A percentile compares a stretch with the other conserved stretches of the same genome.
phyloP scores from a whole-genome alignment of 768 basidiomycete species.

The Grammothele lineata region DNA sequence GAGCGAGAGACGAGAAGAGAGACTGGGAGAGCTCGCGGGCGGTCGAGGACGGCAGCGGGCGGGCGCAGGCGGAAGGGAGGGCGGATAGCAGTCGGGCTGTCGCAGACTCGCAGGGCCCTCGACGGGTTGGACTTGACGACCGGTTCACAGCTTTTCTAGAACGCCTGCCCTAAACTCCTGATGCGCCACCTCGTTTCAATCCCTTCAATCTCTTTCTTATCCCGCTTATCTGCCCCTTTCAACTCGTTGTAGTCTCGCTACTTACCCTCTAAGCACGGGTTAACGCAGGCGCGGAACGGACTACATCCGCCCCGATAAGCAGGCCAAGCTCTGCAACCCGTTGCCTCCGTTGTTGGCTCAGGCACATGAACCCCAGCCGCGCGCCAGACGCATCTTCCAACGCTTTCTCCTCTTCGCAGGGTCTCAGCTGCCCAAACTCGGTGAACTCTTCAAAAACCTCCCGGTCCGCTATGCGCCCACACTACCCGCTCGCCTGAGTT shows the following conservation, averaged over 20 bases:
- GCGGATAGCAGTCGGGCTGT: slow-evolving; percentile 21
- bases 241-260: no score
- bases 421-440: no score
- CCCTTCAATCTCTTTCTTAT: neutral
- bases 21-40: slow-evolving; percentile 17
- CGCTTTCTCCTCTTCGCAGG: no score
- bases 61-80: slow-evolving; percentile 14
- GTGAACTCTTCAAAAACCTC: neutral
- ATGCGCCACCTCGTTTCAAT: slow-evolving; percentile 6
- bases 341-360: no score
- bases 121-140: slow-evolving; percentile 16
- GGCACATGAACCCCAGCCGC: no score
- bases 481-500: no score
- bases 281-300: no score
- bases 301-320: no score
- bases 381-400: no score
- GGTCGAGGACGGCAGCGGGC: slow-evolving; percentile 17
- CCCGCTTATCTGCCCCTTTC: neutral
- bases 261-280: no score
- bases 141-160: slow-evolving; percentile 23
- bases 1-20: neutral
- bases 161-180: slow-evolving; percentile 21
- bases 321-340: no score
- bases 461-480: neutral
- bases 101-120: slow-evolving; percentile 18